Evolutionary conservation across 2,329 filamentous ascomycete genomes (phyloP).

Genomic region (Penicillium sp.): DNA sequence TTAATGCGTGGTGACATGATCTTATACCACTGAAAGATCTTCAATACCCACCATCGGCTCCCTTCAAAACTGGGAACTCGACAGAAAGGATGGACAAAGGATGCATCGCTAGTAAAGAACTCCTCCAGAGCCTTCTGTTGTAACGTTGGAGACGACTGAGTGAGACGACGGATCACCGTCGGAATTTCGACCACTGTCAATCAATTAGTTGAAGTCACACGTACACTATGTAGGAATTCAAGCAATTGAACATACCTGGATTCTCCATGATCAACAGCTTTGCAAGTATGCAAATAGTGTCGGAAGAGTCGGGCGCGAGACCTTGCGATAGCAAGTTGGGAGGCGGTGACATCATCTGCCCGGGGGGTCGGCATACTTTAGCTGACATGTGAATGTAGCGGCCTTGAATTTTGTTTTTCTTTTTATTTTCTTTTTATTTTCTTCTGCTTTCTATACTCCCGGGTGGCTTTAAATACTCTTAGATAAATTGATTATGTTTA

Average conservation of each 20-base stretch:
- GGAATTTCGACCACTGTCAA: conserved; percentile 58
- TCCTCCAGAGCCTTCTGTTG: conserved; percentile 64
- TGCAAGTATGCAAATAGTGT: background rate
- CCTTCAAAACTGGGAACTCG: conserved; percentile 60
- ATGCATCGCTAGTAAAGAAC: conserved; percentile 72
- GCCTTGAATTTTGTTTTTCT: no score
- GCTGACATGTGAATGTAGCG: conserved; percentile 10
- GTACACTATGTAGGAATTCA: background rate
- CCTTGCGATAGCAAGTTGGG: background rate
- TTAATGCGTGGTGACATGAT: conserved; percentile 74
- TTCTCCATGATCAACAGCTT: conserved; percentile 10
- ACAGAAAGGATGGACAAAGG: conserved; percentile 77
- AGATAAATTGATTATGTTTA: no score
- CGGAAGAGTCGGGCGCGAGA: background rate
- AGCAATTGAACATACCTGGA: conserved; percentile 6
- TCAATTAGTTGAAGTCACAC: background rate
- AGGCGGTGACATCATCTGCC: conserved; percentile 18
- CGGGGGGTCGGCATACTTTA: no score
- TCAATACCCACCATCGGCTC: conserved; percentile 65
- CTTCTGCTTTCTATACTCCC: no score
- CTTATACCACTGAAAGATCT: conserved; percentile 81
- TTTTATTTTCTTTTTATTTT: no score
- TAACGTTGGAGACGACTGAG: conserved; percentile 62
- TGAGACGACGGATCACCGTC: conserved; percentile 65
- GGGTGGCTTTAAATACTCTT: no score